phyloP scores from a whole-genome alignment of 2,329 filamentous ascomycete genomes.

The Cytospora piceae region DNA sequence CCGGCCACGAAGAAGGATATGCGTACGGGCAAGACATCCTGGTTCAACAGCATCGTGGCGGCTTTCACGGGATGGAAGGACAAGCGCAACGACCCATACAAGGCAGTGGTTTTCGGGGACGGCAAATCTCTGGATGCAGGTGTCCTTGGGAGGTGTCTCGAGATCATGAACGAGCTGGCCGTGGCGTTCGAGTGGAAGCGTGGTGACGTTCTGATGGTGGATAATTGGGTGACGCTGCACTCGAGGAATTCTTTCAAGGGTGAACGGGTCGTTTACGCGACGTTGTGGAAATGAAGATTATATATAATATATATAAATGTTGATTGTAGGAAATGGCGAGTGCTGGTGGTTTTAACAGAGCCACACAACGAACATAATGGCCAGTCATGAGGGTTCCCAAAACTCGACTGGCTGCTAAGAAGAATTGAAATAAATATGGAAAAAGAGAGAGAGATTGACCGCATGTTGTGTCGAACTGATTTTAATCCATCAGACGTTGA shows the following conservation, averaged over 20 bases:
- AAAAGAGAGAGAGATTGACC: too few relatives aligned
- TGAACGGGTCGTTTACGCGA: conserved; percentile 28
- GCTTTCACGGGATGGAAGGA: conserved; percentile 29
- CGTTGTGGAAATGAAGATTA: conserved; percentile 22
- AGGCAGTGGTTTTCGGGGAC: conserved; percentile 28
- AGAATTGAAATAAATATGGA: too few relatives aligned
- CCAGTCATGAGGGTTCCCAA: too few relatives aligned
- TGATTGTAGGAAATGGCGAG: neutral
- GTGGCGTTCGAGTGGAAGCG: conserved; percentile 26
- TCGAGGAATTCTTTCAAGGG: conserved; percentile 28
- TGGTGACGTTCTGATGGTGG: conserved; percentile 24
- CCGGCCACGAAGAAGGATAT: conserved; percentile 24
- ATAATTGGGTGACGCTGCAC: conserved; percentile 27
- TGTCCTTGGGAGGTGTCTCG: conserved; percentile 21
- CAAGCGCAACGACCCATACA: conserved; percentile 24
- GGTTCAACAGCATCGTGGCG: conserved; percentile 30
- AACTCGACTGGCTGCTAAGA: too few relatives aligned
- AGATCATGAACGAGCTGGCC: conserved; percentile 27
- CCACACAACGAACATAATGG: too few relatives aligned
- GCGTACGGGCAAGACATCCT: conserved; percentile 22
- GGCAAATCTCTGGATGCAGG: conserved; percentile 23
- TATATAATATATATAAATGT: too few relatives aligned
- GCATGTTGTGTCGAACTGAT: too few relatives aligned
- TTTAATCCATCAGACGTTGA: too few relatives aligned
- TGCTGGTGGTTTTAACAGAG: neutral